Evolutionary conservation across 306 rosid species (phyloP), one percentile per base, ranked within the genome.

Genomic region (Acacia crassicarpa): DNA sequence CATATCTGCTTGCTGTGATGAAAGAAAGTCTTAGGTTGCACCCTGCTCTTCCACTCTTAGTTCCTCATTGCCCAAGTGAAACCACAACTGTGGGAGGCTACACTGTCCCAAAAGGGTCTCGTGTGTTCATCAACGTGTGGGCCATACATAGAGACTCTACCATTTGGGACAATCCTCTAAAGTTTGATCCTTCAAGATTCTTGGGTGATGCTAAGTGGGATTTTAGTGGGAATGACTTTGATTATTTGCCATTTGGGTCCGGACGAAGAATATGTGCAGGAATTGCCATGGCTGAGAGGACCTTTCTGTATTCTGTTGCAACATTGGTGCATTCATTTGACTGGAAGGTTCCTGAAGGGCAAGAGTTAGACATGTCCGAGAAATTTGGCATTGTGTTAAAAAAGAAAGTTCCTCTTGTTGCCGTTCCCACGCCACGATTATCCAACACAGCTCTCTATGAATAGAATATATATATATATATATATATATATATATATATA

Each of bases 201-300:
- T 81, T 86, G 75, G 82, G 83, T 40, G 82, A 86, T 53, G 23
- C 58, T 2, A 87, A 80, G 30, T 86, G 88, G 88, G 94, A 93
- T 48, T 93, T 54, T 44, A 84, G 87, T 72, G 96, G 96, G 5
- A 90, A 27, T 75, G 93, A 91, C 74, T 93, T 93, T 33, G 75
- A 16, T 9, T 93, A 91, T 70, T 59, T 93, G 1, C 96, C 98
- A 1, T 93, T 93, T 83, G 94, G 96, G 19, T 91, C 94, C 35
- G 98, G 98, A 8, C 83, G 93, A 80, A 89, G 98, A 79, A 90
- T 90, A 1, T 91, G 98, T 75, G 94, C 90, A 27, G 98, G 97
- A 17, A 86, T 73, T 2, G 93, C 87, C n/a, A 91, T 93, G 98
- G 98, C 94, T 9, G 94, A 93, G 87, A 90, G 92, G 77, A 87